These are phyloP conservation scores for Elsinoe australis DNA, from an alignment of 2,329 filamentous ascomycete genomes.

Conservation along the genomic window DNA sequence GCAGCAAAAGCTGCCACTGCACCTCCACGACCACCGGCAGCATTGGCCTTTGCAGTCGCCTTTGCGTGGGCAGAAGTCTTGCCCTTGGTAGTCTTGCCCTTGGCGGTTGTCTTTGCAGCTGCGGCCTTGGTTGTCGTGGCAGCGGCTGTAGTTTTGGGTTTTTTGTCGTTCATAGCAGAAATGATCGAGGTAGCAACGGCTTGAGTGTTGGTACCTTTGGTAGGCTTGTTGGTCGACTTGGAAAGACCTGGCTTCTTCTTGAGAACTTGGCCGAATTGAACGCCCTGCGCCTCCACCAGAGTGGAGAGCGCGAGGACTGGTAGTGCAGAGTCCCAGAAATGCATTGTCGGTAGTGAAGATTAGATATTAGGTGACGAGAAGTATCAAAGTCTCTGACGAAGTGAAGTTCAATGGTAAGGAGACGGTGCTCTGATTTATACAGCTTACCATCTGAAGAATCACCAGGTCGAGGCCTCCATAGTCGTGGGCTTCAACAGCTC, in stretches of 20 bases:
- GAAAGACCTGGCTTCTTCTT: slow-evolving; percentile 13
- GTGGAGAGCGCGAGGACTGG: slow-evolving; percentile 6
- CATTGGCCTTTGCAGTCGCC: background rate
- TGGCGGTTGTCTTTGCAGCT: background rate
- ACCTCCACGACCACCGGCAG: background rate
- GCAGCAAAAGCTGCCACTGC: slow-evolving; percentile 7
- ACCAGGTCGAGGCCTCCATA: background rate
- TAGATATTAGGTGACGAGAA: slow-evolving; percentile 2
- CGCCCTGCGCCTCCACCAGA: slow-evolving; percentile 14
- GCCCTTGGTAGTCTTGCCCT: background rate
- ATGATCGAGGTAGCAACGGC: background rate
- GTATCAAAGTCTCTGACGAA: too few species aligned
- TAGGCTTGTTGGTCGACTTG: background rate
- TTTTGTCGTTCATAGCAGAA: background rate
- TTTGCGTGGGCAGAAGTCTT: slow-evolving; percentile 7
- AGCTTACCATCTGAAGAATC: background rate
- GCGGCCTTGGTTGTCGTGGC: slow-evolving; percentile 6
- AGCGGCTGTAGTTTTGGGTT: background rate
- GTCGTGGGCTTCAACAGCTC: background rate
- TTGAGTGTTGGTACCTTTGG: background rate
- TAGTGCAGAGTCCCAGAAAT: slow-evolving; percentile 13
- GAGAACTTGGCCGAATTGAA: slow-evolving; percentile 10
- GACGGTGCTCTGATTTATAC: too few species aligned
- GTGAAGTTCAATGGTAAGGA: too few species aligned
- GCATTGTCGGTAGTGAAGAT: too few species aligned